Percentiles rank a stretch among this genome's conserved stretches.
Evolutionary conservation across 2,329 filamentous ascomycete species (phyloP).

Genomic region (Aureobasidium sp.): DNA sequence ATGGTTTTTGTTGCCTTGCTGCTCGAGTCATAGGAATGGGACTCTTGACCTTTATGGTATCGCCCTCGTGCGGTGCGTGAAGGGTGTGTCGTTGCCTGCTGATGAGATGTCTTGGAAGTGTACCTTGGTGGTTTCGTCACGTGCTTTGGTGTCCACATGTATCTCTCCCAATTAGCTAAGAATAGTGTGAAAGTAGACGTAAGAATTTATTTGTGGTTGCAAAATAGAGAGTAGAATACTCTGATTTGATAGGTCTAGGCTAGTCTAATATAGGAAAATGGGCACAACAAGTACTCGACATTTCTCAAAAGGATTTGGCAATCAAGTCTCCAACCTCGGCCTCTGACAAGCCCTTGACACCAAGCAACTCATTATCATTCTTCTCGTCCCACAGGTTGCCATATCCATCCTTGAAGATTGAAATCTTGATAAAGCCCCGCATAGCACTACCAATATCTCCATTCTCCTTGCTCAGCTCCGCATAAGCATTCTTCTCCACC

Average conservation of each 20-base stretch:
- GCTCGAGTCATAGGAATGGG: not conserved
- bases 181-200: not conserved
- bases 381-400: conserved; percentile 26
- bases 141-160: not conserved
- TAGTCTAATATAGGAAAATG: not conserved
- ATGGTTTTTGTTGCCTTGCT: not conserved
- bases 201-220: not conserved
- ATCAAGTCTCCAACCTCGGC: conserved; percentile 26
- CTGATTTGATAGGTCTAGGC: not conserved
- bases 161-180: not conserved
- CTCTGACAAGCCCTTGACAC: conserved; percentile 27
- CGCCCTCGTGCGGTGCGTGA: not conserved
- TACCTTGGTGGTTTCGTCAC: not conserved
- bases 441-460: conserved; percentile 19
- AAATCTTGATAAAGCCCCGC: conserved; percentile 26
- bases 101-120: not conserved
- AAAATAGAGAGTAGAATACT: not conserved
- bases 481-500: conserved; percentile 26
- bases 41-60: not conserved
- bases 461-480: conserved; percentile 24
- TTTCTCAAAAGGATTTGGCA: conserved; percentile 13
- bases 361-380: conserved; percentile 33
- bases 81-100: not conserved
- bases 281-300: not conserved
- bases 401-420: conserved; percentile 26